These are phyloP conservation scores for Fonsecaea multimorphosa DNA, from an alignment of 2,329 filamentous ascomycete genomes.

Conservation along the genomic window DNA sequence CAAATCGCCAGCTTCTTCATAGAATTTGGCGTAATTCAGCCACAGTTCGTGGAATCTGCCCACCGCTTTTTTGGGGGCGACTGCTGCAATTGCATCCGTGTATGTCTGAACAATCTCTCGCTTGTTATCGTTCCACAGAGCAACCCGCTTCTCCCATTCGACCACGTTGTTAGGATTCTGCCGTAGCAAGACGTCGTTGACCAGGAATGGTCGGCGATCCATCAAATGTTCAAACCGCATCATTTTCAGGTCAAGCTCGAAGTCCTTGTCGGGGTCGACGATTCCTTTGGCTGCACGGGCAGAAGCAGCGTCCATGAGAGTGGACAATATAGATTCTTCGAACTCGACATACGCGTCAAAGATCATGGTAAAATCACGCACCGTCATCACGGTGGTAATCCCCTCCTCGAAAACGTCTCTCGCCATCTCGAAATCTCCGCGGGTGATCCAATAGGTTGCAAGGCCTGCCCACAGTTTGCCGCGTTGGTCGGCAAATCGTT, in stretches of 20 bases:
- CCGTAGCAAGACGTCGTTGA: slow-evolving; percentile 92
- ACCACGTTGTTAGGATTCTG: slow-evolving; percentile 96
- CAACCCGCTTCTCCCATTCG: slow-evolving; percentile 98
- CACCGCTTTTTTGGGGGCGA: slow-evolving; percentile 91
- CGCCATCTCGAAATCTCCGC: slow-evolving; percentile 88
- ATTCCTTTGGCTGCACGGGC: slow-evolving; percentile 77
- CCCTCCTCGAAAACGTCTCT: slow-evolving; percentile 95
- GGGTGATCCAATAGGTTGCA: slow-evolving; percentile 95
- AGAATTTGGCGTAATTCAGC: slow-evolving; percentile 97
- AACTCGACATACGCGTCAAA: slow-evolving; percentile 98
- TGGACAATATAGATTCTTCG: slow-evolving; percentile 91
- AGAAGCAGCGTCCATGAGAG: slow-evolving; percentile 86
- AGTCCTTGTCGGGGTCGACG: slow-evolving; percentile 82
- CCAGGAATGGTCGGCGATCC: slow-evolving; percentile 91
- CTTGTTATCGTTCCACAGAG: slow-evolving; percentile 92
- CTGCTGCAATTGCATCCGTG: slow-evolving; percentile 88
- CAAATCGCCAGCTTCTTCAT: slow-evolving; percentile 85
- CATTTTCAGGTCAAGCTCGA: slow-evolving; percentile 95
- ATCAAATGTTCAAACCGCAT: slow-evolving; percentile 97
- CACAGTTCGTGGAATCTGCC: slow-evolving; percentile 94
- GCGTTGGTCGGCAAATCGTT: slow-evolving; percentile 88
- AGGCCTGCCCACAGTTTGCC: slow-evolving; percentile 94
- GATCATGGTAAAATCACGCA: slow-evolving; percentile 93
- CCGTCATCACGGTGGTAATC: slow-evolving; percentile 97
- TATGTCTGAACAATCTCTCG: slow-evolving; percentile 91